Evolutionary conservation across 73 alveolate species (phyloP), one percentile per base, ranked within the genome.

Genomic region (Stentor coeruleus): DNA sequence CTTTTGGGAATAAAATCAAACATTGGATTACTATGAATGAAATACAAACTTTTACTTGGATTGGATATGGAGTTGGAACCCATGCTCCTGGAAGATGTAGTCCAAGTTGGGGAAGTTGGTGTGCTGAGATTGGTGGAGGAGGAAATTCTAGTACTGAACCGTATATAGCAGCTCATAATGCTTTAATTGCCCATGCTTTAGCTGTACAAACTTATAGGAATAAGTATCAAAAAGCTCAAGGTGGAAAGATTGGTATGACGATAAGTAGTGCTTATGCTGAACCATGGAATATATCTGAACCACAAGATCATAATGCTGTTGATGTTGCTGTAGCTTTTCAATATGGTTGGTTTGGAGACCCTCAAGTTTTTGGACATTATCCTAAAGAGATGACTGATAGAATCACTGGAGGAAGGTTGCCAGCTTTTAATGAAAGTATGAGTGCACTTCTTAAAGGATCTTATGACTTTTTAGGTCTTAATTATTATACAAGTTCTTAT

Each of bases 31-130:
- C 88, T n/a, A 49, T 82, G 74, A 82, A 82, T 39, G 88, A 82
- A 74, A 83, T 84, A 74, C 58, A 79, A 76, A 82, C 84, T 2
- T 82, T 72, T 26, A 82, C 88, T 3, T 82, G 88, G 88, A 72
- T 82, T 3, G 88, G 88, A 3, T 82, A 82, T 74, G 88, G 88
- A 35, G 81, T 59, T 38, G 88, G 88, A 2, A 42, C 33, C 20
- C 37, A 72, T 75, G 84, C 88, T 3, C 88, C 88, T 15, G 88
- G 88, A 2, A 82, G 88, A 82, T 82, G 88, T 73, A 39, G 85
- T 73, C 20, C 81, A 11, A 66, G 77, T 3, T 74, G 26, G 2
- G 38, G 85, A 59, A 31, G 41, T 37, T 83, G 75, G 41, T 81
- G 87, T 39, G 37, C 4, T 3, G 3, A 55, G 35, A 81, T 82